Evolutionary conservation across 371 early-diverging fungal species (phyloP).

Genomic region (Rhizopus stolonifer): DNA sequence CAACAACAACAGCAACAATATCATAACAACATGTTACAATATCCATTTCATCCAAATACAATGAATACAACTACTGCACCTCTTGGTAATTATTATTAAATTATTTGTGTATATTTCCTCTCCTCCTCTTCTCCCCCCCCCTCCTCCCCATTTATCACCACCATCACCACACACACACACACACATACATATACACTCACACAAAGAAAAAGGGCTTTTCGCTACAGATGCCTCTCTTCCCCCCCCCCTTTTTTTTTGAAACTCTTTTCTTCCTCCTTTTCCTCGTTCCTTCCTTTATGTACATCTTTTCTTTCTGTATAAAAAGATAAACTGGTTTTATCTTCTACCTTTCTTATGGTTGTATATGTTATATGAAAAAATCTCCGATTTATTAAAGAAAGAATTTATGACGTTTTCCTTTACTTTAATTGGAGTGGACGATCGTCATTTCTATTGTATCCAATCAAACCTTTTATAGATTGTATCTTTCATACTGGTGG

Average conservation of each 20-base stretch:
- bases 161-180: too few species aligned
- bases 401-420: too few species aligned
- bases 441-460: too few species aligned
- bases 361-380: neutral
- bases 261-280: neutral
- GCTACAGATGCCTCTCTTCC: neutral
- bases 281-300: neutral
- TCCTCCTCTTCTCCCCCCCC: neutral
- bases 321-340: slow-evolving; percentile 19
- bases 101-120: neutral
- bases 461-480: neutral
- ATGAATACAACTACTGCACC: neutral
- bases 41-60: slow-evolving; percentile 4
- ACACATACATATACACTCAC: too few species aligned
- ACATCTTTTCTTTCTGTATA: neutral
- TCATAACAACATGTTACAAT: slow-evolving; percentile 13
- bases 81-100: slow-evolving; percentile 11
- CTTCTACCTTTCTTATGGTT: neutral
- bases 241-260: neutral
- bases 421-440: too few species aligned
- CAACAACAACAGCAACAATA: slow-evolving; percentile 16
- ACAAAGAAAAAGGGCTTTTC: neutral
- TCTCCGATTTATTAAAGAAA: neutral
- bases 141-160: neutral
- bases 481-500: too few species aligned